Conservation (phyloP, 176 grass and related monocot genomes). For the Eleusine coracana region DNA sequence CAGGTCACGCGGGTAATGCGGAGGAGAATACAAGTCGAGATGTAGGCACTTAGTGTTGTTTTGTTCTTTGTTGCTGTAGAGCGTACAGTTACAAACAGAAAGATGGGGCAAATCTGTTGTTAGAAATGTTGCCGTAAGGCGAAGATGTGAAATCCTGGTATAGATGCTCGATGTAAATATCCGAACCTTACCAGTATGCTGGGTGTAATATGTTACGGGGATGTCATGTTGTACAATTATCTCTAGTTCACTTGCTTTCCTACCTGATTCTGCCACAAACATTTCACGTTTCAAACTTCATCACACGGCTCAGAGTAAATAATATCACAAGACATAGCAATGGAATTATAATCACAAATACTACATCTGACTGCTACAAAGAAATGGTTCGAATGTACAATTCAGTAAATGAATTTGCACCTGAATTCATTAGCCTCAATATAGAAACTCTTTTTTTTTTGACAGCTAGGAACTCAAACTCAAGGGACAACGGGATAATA, state of each 20-base stretch:
- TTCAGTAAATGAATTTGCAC: neutral
- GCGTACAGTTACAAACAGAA: slow-evolving; percentile 36
- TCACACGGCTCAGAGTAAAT: too few species aligned
- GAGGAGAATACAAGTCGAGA: neutral
- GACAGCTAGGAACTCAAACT: neutral
- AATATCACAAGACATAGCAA: too few species aligned
- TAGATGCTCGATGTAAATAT: slow-evolving; percentile 34
- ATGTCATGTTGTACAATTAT: neutral
- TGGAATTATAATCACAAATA: too few species aligned
- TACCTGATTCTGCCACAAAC: neutral
- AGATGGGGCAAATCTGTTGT: neutral
- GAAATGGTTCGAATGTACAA: neutral
- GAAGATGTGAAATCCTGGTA: neutral
- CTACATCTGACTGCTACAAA: neutral
- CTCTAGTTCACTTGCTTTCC: neutral
- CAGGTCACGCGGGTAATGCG: neutral
- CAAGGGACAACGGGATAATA: neutral
- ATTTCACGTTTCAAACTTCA: too few species aligned
- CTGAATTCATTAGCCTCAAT: neutral
- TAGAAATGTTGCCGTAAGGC: slow-evolving; percentile 33
- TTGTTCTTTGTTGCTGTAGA: neutral
- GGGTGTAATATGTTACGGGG: neutral
- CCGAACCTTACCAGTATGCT: neutral
- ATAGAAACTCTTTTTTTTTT: too few species aligned
- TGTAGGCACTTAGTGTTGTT: neutral